Conservation (phyloP, 805 yeast genomes). For the Komagataella kurtzmanii region DNA sequence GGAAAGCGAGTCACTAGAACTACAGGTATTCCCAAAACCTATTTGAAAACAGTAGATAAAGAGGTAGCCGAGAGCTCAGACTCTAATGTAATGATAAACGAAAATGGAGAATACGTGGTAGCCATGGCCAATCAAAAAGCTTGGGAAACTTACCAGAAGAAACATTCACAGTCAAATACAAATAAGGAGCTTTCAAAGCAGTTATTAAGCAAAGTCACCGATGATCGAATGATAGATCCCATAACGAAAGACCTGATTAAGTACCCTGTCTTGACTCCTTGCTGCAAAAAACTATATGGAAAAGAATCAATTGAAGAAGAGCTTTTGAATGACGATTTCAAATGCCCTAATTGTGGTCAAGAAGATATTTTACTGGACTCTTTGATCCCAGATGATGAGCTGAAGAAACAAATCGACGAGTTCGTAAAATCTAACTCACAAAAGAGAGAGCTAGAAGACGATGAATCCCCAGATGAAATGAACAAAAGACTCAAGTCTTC, state of each 20-base stretch:
- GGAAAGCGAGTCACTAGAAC: conserved; percentile 84
- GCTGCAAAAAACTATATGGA: conserved; percentile 43
- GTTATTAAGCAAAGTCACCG: conserved; percentile 31
- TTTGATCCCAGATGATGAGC: conserved; percentile 46
- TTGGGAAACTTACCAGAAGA: conserved; percentile 79
- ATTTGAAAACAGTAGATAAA: conserved; percentile 74
- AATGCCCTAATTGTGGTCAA: conserved; percentile 76
- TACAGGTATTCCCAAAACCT: conserved; percentile 94
- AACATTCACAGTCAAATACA: conserved; percentile 26
- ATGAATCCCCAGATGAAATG: conserved; percentile 1
- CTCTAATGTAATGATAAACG: conserved; percentile 64
- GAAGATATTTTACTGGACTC: conserved; percentile 70
- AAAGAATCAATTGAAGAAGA: conserved; percentile 49
- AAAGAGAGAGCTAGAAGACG: conserved; percentile 4
- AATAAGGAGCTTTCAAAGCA: conserved; percentile 24
- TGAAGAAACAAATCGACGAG: conserved; percentile 37
- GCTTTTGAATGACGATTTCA: conserved; percentile 72
- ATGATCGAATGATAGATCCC: conserved; percentile 59
- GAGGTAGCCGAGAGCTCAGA: conserved; percentile 41
- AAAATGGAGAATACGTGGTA: conserved; percentile 88
- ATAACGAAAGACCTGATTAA: conserved; percentile 46
- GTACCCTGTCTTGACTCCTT: conserved; percentile 73
- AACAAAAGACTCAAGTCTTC: not conserved
- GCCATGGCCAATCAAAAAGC: conserved; percentile 91
- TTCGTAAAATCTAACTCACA: conserved; percentile 25